Evolutionary conservation across 2,329 filamentous ascomycete species (phyloP).

Genomic region (Aspergillus sp.): DNA sequence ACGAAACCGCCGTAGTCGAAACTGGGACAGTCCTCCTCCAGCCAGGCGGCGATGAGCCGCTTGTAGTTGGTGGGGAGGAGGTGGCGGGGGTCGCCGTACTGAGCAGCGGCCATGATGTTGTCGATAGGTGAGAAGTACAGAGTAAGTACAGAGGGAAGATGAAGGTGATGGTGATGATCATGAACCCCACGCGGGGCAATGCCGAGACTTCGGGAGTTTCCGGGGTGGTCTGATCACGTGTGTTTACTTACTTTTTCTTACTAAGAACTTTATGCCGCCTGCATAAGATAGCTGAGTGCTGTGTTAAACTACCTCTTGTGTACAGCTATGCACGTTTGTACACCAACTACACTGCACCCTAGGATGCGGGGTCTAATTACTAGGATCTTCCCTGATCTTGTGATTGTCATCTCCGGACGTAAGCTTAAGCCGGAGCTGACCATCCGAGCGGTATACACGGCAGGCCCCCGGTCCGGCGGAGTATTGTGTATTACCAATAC

Average conservation of each 20-base stretch:
- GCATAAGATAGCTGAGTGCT: too few relatives aligned
- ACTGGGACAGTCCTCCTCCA: constrained; percentile 92
- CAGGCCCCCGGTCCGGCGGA: not conserved
- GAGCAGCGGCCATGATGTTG: constrained; percentile 50
- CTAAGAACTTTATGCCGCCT: too few relatives aligned
- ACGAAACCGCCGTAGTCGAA: constrained; percentile 98
- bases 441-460: not conserved
- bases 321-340: too few relatives aligned
- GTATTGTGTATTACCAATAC: not conserved
- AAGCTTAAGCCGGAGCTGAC: not conserved
- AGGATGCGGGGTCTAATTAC: too few relatives aligned
- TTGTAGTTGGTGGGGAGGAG: constrained; percentile 86
- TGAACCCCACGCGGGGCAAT: constrained; percentile 7
- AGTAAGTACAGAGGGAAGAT: not conserved
- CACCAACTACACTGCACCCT: too few relatives aligned
- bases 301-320: too few relatives aligned
- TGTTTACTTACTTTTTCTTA: too few relatives aligned
- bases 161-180: not conserved
- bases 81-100: constrained; percentile 62
- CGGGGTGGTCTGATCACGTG: not conserved
- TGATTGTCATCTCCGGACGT: not conserved
- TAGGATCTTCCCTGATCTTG: too few relatives aligned
- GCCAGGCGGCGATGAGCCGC: constrained; percentile 75
- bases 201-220: constrained; percentile 15
- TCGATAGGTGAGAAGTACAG: not conserved